Percentiles rank a stretch among this genome's conserved stretches.
These are phyloP conservation scores for Candida yuanshanica DNA, from an alignment of 805 yeast species.

Conservation along the genomic window DNA sequence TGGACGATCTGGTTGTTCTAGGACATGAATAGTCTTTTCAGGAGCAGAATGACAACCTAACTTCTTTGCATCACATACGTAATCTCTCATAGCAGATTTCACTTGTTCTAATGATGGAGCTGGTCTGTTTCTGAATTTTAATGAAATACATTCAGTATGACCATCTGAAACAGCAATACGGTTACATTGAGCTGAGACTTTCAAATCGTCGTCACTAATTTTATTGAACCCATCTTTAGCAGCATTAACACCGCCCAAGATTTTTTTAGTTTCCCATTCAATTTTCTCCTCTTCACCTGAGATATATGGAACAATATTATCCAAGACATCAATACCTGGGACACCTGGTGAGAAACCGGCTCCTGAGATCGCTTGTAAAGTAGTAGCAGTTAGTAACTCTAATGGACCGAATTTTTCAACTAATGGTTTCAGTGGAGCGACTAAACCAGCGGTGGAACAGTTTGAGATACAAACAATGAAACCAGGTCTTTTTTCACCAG, in stretches of 20 bases:
- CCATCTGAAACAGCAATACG: slow-evolving; percentile 97
- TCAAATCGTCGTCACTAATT: slow-evolving; percentile 63
- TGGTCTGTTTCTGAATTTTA: slow-evolving; percentile 74
- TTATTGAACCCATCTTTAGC: slow-evolving; percentile 51
- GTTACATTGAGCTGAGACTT: slow-evolving; percentile 93
- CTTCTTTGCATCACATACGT: slow-evolving; percentile 75
- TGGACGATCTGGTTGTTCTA: slow-evolving; percentile 90
- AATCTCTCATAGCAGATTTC: slow-evolving; percentile 62
- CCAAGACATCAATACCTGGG: slow-evolving; percentile 89
- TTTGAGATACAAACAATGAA: slow-evolving; percentile 92
- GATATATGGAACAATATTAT: slow-evolving; percentile 91
- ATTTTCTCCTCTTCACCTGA: slow-evolving; percentile 97
- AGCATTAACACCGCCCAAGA: slow-evolving; percentile 59
- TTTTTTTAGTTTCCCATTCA: slow-evolving; percentile 97
- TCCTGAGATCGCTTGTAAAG: slow-evolving; percentile 96
- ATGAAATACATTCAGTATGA: slow-evolving; percentile 91
- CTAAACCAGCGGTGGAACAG: slow-evolving; percentile 97
- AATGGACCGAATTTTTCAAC: slow-evolving; percentile 88
- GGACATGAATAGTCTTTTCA: slow-evolving; percentile 81
- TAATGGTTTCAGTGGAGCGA: slow-evolving; percentile 94
- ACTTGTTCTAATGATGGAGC: slow-evolving; percentile 83
- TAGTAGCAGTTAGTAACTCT: slow-evolving; percentile 79
- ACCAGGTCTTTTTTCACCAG: slow-evolving; percentile 62
- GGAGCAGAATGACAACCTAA: slow-evolving; percentile 92
- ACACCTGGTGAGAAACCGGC: slow-evolving; percentile 99